phyloP scores from a whole-genome alignment of 257 asterid genomes.

The Scutellaria minor region DNA sequence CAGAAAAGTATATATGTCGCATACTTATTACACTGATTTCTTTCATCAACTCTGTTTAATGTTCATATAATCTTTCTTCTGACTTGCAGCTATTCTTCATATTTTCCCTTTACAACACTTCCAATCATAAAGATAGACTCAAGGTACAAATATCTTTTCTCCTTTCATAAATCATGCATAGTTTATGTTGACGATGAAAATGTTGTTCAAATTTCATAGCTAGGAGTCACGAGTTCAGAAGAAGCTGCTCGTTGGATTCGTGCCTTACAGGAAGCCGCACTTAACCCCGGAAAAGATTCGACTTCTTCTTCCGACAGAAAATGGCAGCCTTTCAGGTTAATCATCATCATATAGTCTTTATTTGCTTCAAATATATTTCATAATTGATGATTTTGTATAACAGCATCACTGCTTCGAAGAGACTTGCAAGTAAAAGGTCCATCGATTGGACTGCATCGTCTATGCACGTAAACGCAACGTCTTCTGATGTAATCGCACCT shows the following conservation, averaged over 20 bases:
- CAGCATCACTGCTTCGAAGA: constrained; percentile 72
- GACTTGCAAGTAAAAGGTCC: constrained; percentile 42
- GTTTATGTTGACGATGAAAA: constrained; percentile 19
- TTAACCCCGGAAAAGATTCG: constrained; percentile 53
- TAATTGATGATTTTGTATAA: constrained; percentile 13
- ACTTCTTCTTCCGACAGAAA: constrained; percentile 56
- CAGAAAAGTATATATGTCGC: constrained; percentile 56
- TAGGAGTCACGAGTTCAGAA: constrained; percentile 82
- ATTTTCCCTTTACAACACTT: constrained; percentile 81
- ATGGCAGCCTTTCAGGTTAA: constrained; percentile 85
- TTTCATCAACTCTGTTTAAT: not conserved
- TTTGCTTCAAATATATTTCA: not conserved
- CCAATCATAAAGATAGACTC: constrained; percentile 72
- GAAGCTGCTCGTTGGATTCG: constrained; percentile 83
- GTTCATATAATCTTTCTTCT: constrained; percentile 26
- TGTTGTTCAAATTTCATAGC: constrained; percentile 46
- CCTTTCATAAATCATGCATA: not conserved
- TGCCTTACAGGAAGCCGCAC: constrained; percentile 65
- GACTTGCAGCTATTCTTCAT: constrained; percentile 72
- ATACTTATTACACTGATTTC: not conserved
- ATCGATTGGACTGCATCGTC: constrained; percentile 56
- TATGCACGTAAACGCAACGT: constrained; percentile 62
- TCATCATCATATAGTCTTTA: not conserved
- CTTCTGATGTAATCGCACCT: constrained; percentile 84
- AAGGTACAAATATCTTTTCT: constrained; percentile 52